Evolutionary conservation across 192 early-diverging fungal species (phyloP), one percentile per base, ranked within the genome.

Genomic region (Gryganskiella cystojenkinii): DNA sequence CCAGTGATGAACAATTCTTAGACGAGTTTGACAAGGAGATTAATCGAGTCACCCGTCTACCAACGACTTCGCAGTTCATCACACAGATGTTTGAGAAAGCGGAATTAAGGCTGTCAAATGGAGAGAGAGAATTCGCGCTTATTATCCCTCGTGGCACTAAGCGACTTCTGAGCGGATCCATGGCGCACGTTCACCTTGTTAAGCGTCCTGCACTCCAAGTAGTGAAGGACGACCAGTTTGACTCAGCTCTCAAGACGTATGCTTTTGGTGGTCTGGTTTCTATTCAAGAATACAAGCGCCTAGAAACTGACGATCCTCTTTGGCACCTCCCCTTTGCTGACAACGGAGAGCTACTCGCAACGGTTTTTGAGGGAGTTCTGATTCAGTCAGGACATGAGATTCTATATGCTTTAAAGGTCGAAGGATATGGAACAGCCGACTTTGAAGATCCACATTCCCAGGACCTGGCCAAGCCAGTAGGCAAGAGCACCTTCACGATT

Each of bases 21-120:
- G 59, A 31, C 13, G 59, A 61, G 7, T 61, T 49, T 61, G 59
- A 52, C n/a, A 63, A 52, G 49, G 47, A 54, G 40, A 19, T 65
- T 22, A 40, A 8, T 19, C 63, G 51, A 54, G 17, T 65, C 40
- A 65, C 40, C 2, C 53, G 28, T 25, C 52, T 55, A n/a, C 51
- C 40, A 13, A 27, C 37, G 40, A 28, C 63, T 30, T 33, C 63
- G 30, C 33, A n/a, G 4, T 37, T 2, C 17, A 45, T 9, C 2
- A 7, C 22, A 9, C 25, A 28, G 24, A 30, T 65, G 35, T 65
- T 65, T 44, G 40, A 55, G 27, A 25, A 14, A 34, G 52, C 17
- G 10, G 51, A 65, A 46, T 30, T 65, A 40, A 55, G 50, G 27
- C 40, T 65, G 0, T 14, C 47, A 0, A 30, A 42, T 53, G 52